Evolutionary conservation across 1,284 basidiomycete genomes (phyloP), one percentile per base, ranked within the genome.

Genomic region (Lignosus rhinocerotis): DNA sequence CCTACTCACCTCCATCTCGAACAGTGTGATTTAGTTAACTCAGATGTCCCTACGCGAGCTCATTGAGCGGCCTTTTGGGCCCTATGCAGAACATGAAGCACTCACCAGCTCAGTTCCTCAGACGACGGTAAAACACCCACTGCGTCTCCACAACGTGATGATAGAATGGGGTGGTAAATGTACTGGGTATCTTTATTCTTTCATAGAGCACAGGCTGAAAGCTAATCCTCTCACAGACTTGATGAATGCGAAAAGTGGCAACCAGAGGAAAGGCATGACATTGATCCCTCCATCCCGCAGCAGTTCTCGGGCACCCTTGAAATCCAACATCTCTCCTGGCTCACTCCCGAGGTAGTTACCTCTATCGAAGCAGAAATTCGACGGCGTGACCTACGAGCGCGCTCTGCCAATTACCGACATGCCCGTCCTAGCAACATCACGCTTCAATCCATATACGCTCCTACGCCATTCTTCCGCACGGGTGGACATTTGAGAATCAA

Each of bases 271-370:
- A 19, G 36, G 6, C 59, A 50, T 21, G 46, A 55, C 48, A 42
- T 4, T 17, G 39, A 51, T 5, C 61, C 25, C 45, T 60, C 58
- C 31, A 30, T 46, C 9, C 53, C 45, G 4, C 70, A 80, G 3
- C 69, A 75, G 6, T 82, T 86, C 57, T 78, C 75, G 45, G 84
- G 83, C 1, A 64, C 77, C 7, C 69, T 86, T 1, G 73, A 74
- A 48, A 75, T 87, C 51, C 62, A 72, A 12, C 55, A 68, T 2
- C 71, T 80, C 0, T 61, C 69, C 0, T 83, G 81, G 76, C 75
- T 87, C 17, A 80, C 81, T 0, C 69, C 72, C 0, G 66, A 67
- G 52, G 84, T 81, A 3, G 52, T 62, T 21, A 63, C 71, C 51
- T 69, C 60, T 53, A 65, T 86, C 6, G 70, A 81, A 49, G 41